Evolutionary conservation across 257 asterid species (phyloP), one percentile per base, ranked within the genome.

Genomic region (Solanum piurae): DNA sequence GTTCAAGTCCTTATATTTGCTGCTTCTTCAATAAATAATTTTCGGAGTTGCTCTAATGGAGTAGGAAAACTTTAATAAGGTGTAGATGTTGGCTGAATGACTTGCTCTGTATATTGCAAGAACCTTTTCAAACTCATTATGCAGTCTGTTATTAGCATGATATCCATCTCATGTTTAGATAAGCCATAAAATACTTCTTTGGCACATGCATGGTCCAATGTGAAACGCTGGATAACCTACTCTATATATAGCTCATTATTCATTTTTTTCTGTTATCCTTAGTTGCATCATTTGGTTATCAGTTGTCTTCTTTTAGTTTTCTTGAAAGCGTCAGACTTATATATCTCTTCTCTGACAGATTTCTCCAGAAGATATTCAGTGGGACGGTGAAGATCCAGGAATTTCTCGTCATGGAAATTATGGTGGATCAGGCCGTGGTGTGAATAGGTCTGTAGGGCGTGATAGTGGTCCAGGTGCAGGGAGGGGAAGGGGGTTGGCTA

Each of bases 301-400:
- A 49, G 42, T 46, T 29, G 25, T 46, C 42, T 10, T 80, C 85
- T 80, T 80, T 33, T 18, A 46, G 42, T 80, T 80, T 46, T 46
- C 69, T 80, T 29, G 69, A 18, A 80, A 77, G 72, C 55, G n/a
- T 86, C 46, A 86, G 11, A 12, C 55, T 42, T 52, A 72, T n/a
- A 66, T 14, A 33, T 86, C 83, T 86, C 36, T 18, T 85, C 69
- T n/a, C 74, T 69, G 80, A 83, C 94, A 96, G 99, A 95, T 96
- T 87, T 90, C 98, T 91, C 96, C 97, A 6, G 96, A 95, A 64
- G 99, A 97, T 92, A 92, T 96, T 71, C 96, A 94, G 85, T 96
- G 98, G 98, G 98, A 86, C n/a, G 95, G 95, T 90, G 98, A 94
- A 92, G 98, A 94, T 83, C 97, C 96, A 87, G 96, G 95, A 88